phyloP scores from a whole-genome alignment of 116 monocot genomes.

The Zostera marina region DNA sequence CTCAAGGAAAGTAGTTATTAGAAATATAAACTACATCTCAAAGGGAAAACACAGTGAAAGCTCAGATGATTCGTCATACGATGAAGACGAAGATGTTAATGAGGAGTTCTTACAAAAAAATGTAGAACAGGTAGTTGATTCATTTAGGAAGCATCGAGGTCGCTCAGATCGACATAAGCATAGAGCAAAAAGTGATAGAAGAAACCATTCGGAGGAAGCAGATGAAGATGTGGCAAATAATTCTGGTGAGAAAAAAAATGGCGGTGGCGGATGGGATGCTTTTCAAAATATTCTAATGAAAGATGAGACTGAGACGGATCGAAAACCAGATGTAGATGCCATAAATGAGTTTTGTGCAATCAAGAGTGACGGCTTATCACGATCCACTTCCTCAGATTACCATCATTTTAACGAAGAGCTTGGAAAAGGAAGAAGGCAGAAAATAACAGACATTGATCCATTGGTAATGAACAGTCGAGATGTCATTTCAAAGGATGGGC shows the following conservation, averaged over 20 bases:
- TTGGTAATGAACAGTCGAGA: not conserved
- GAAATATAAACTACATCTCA: slow-evolving; percentile 18
- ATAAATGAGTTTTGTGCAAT: slow-evolving; percentile 3
- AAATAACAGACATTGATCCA: slow-evolving; percentile 1
- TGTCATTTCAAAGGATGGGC: not conserved
- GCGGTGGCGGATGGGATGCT: slow-evolving; percentile 6
- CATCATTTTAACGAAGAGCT: not conserved
- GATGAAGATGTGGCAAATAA: not conserved
- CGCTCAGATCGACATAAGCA: not conserved
- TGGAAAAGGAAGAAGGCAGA: slow-evolving; percentile 3
- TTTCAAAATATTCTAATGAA: slow-evolving; percentile 16
- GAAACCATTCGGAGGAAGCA: not conserved
- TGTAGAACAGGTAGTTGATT: slow-evolving; percentile 15
- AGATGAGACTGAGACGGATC: slow-evolving; percentile 3
- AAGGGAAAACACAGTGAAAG: slow-evolving; percentile 7
- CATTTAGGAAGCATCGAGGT: slow-evolving; percentile 10
- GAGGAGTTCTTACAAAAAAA: slow-evolving; percentile 6
- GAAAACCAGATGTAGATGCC: not conserved
- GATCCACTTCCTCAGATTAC: not conserved
- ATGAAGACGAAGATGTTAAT: slow-evolving; percentile 5
- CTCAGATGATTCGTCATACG: slow-evolving; percentile 7
- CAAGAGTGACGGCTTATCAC: not conserved
- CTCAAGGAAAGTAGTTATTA: slow-evolving; percentile 12
- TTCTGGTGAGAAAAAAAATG: not conserved
- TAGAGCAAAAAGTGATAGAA: slow-evolving; percentile 4